Conservation (phyloP, 495 filamentous ascomycete genomes). For the Glonium stellatum region DNA sequence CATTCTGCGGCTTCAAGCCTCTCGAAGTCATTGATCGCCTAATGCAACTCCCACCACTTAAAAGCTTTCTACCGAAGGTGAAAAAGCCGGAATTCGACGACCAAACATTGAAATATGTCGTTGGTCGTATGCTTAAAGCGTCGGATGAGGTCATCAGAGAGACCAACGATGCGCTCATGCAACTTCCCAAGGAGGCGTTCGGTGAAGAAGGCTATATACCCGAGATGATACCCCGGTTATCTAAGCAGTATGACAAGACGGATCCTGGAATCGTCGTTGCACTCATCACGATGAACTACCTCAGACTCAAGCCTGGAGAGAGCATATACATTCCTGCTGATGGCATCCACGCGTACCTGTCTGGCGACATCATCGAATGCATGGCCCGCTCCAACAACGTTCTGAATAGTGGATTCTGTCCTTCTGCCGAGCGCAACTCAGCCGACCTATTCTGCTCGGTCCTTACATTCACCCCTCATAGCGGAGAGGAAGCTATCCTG, state of each 20-base stretch:
- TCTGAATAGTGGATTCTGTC: conserved; percentile 68
- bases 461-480: conserved; percentile 57
- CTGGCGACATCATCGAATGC: conserved; percentile 76
- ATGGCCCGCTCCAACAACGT: conserved; percentile 82
- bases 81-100: conserved; percentile 47
- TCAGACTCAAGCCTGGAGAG: conserved; percentile 58
- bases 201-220: conserved; percentile 53
- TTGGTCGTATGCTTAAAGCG: conserved; percentile 49
- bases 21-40: conserved; percentile 52
- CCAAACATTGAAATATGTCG: conserved; percentile 53
- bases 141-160: conserved; percentile 45
- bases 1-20: conserved; percentile 72
- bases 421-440: conserved; percentile 53
- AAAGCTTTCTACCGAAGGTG: conserved; percentile 45
- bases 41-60: conserved; percentile 49
- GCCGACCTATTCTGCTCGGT: conserved; percentile 55
- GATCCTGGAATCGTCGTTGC: conserved; percentile 62
- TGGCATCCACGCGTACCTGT: conserved; percentile 70
- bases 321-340: conserved; percentile 70
- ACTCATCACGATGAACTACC: conserved; percentile 65
- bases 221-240: conserved; percentile 56
- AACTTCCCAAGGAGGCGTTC: conserved; percentile 44
- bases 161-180: conserved; percentile 45
- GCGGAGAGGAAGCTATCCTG: conserved; percentile 47
- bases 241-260: conserved; percentile 53